Conservation (phyloP, 2,329 filamentous ascomycete genomes). For the Pseudogymnoascus pannorum region DNA sequence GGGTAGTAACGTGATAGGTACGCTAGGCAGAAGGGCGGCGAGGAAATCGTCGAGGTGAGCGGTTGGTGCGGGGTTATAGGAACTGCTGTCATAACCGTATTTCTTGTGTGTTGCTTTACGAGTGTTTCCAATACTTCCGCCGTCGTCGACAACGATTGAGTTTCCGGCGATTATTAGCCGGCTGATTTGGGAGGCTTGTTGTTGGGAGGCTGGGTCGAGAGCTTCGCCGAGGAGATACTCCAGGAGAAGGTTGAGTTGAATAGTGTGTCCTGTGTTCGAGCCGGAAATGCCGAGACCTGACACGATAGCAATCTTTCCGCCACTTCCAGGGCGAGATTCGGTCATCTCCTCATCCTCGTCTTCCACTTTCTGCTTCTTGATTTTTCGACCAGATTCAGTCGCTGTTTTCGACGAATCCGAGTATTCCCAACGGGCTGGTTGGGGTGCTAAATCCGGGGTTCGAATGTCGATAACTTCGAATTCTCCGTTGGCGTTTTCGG, state of each 20-base stretch:
- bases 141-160: slow-evolving; percentile 49
- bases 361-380: slow-evolving; percentile 32
- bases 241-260: slow-evolving; percentile 69
- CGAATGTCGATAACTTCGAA: slow-evolving; percentile 89
- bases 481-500: slow-evolving; percentile 84
- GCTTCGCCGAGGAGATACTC: slow-evolving; percentile 87
- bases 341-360: slow-evolving; percentile 54
- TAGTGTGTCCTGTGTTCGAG: slow-evolving; percentile 59
- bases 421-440: slow-evolving; percentile 72
- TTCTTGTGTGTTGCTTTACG: slow-evolving; percentile 54
- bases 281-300: slow-evolving; percentile 83
- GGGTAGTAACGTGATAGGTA: slow-evolving; percentile 84
- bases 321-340: slow-evolving; percentile 31
- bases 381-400: slow-evolving; percentile 32
- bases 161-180: slow-evolving; percentile 89
- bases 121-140: slow-evolving; percentile 27
- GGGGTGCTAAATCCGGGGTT: slow-evolving; percentile 76
- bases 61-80: slow-evolving; percentile 82
- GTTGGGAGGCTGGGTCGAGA: slow-evolving; percentile 52
- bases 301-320: slow-evolving; percentile 68
- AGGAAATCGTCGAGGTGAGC: slow-evolving; percentile 80
- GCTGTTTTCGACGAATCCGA: slow-evolving; percentile 39
- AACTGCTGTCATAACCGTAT: slow-evolving; percentile 85
- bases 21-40: slow-evolving; percentile 68
- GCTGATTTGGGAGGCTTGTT: slow-evolving; percentile 59